Conservation (phyloP, 2,329 filamentous ascomycete species). For the Ophiostoma triangulosporum region DNA sequence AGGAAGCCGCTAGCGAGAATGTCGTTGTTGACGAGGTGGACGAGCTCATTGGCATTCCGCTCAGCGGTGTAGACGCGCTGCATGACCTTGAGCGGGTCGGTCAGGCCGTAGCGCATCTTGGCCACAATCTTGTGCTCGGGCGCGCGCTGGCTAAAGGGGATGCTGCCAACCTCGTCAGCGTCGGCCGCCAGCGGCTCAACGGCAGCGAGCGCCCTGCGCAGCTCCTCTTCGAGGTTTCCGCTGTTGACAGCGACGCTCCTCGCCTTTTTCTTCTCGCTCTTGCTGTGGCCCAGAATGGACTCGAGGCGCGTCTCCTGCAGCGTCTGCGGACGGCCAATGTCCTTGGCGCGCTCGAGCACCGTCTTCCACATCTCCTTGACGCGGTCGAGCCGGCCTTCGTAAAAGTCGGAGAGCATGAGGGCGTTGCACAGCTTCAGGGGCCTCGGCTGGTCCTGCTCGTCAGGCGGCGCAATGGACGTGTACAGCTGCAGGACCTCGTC, state of each 20-base stretch:
- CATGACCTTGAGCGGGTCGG: constrained; percentile 35
- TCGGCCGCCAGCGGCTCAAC: background rate
- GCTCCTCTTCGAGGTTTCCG: background rate
- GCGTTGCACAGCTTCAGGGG: constrained; percentile 45
- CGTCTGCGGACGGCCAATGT: constrained; percentile 24
- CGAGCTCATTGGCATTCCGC: constrained; percentile 33
- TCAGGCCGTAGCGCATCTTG: constrained; percentile 38
- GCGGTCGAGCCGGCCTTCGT: constrained; percentile 41
- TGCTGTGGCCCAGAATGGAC: constrained; percentile 1
- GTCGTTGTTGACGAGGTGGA: constrained; percentile 30
- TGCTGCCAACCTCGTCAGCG: background rate
- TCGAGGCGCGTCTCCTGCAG: constrained; percentile 5
- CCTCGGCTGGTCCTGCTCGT: constrained; percentile 21
- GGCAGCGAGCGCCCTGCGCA: background rate
- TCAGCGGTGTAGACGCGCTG: constrained; percentile 29
- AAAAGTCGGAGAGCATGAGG: constrained; percentile 54
- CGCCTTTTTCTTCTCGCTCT: background rate
- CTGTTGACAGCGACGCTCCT: constrained; percentile 5
- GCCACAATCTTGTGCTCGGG: constrained; percentile 24
- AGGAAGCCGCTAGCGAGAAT: constrained; percentile 54
- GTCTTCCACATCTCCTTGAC: constrained; percentile 56
- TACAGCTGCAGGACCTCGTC: constrained; percentile 35
- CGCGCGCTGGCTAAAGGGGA: background rate
- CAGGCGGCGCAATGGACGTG: constrained; percentile 24
- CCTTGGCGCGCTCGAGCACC: constrained; percentile 38